These are phyloP conservation scores for Heterobasidion annosum DNA, from an alignment of 1,284 basidiomycete genomes.

Conservation along the genomic window DNA sequence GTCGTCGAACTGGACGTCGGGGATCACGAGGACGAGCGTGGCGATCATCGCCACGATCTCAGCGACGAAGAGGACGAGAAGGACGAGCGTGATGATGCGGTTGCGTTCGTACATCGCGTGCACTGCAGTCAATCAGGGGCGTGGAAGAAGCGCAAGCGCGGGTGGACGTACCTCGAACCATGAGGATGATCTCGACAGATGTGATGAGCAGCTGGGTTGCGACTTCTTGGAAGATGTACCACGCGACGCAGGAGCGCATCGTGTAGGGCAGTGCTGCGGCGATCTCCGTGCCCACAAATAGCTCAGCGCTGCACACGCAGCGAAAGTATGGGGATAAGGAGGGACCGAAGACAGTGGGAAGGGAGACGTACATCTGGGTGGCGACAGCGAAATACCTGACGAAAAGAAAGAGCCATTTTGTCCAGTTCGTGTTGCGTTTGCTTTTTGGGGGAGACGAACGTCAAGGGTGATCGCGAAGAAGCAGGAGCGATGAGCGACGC, in stretches of 20 bases:
- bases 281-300: slow-evolving; percentile 8
- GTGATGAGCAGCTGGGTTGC: slow-evolving; percentile 20
- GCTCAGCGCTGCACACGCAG: slow-evolving; percentile 1
- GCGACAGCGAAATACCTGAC: slow-evolving; percentile 12
- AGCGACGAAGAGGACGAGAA: slow-evolving; percentile 15
- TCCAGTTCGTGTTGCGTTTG: slow-evolving; percentile 7
- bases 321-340: background rate
- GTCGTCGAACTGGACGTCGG: slow-evolving; percentile 16
- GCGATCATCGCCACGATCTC: slow-evolving; percentile 18
- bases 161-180: slow-evolving; percentile 19
- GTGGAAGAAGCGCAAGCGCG: background rate
- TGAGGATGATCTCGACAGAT: slow-evolving; percentile 21
- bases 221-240: slow-evolving; percentile 22
- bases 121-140: slow-evolving; percentile 11
- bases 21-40: slow-evolving; percentile 18
- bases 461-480: background rate
- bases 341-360: too few species aligned
- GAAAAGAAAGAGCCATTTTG: slow-evolving; percentile 12
- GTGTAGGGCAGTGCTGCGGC: slow-evolving; percentile 8
- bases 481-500: slow-evolving; percentile 2
- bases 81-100: slow-evolving; percentile 11
- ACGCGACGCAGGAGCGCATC: slow-evolving; percentile 14
- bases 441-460: background rate
- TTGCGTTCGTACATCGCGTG: slow-evolving; percentile 21
- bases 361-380: slow-evolving; percentile 9